Evolutionary conservation across 1,284 basidiomycete species (phyloP).

Genomic region (Clitocybe nebularis): DNA sequence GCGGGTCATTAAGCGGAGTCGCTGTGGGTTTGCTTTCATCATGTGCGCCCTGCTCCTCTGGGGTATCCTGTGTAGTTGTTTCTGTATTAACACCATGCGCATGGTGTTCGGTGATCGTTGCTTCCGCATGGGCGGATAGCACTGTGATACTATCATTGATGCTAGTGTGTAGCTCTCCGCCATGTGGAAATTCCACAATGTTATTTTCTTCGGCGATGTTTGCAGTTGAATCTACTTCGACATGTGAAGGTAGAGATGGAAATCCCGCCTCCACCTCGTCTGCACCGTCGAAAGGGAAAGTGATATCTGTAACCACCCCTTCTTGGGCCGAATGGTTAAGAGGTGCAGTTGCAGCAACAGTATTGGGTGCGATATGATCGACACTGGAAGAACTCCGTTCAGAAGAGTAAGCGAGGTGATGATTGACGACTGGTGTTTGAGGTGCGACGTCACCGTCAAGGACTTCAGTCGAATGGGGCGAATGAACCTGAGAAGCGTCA

Average conservation of each 20-base stretch:
- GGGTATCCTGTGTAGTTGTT: background rate
- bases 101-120: background rate
- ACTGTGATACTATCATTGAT: background rate
- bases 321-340: background rate
- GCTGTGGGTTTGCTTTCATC: too few species aligned
- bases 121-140: background rate
- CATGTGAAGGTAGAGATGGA: background rate
- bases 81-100: background rate
- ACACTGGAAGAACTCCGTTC: too few species aligned
- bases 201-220: constrained; percentile 1
- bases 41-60: constrained; percentile 11
- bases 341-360: background rate
- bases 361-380: background rate
- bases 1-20: constrained; percentile 39
- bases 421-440: background rate
- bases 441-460: constrained; percentile 3
- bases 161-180: background rate
- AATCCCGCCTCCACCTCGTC: background rate
- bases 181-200: too few species aligned
- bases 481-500: constrained; percentile 38
- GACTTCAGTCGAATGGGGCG: background rate
- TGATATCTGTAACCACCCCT: background rate
- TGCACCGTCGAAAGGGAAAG: background rate
- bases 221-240: background rate
- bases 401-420: too few species aligned